Percentiles rank a stretch among this genome's conserved stretches.
Evolutionary conservation across 441 rosid species (phyloP).

Genomic region (Hypseocharis bilobata): DNA sequence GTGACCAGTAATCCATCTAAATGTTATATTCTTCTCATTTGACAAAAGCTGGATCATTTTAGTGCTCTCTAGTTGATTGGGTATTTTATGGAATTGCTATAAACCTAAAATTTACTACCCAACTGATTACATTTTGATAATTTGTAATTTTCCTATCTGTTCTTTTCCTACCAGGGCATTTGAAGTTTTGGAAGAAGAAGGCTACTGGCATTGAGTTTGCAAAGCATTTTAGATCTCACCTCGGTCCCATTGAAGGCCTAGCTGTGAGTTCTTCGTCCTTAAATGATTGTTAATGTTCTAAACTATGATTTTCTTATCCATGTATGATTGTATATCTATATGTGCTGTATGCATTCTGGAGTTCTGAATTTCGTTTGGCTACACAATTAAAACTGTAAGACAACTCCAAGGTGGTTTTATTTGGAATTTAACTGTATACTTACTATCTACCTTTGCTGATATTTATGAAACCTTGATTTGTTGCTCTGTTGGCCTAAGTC

Average conservation of each 20-base stretch:
- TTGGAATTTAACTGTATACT: background rate
- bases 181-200: constrained; percentile 94
- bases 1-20: background rate
- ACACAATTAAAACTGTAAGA: background rate
- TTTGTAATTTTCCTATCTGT: background rate
- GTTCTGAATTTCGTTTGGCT: background rate
- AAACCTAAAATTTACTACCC: background rate
- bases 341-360: background rate
- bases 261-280: constrained; percentile 46
- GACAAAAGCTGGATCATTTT: background rate
- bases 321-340: background rate
- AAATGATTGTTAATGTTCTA: background rate
- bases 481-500: background rate
- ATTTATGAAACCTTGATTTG: background rate
- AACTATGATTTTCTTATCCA: background rate
- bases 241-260: constrained; percentile 84
- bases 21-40: background rate
- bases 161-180: constrained; percentile 45
- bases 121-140: no score
- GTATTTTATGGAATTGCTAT: background rate
- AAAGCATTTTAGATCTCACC: constrained; percentile 83
- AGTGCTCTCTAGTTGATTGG: background rate
- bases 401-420: background rate
- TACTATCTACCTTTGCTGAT: background rate
- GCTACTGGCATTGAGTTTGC: constrained; percentile 89